phyloP scores from a whole-genome alignment of 495 filamentous ascomycete genomes.

The Niebla homalea region DNA sequence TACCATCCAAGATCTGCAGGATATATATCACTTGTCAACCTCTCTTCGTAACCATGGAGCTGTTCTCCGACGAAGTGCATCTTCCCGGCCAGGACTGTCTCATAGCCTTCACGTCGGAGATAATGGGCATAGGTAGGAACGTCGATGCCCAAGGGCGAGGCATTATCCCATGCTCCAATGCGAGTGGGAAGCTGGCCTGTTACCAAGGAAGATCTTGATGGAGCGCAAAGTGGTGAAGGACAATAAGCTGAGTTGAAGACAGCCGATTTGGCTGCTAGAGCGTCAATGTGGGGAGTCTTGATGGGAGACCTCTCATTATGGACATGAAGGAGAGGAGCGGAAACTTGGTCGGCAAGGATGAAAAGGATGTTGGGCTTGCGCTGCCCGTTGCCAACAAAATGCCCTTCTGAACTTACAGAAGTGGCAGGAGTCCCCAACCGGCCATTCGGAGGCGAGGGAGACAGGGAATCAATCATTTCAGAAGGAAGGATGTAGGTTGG shows the following conservation, averaged over 20 bases:
- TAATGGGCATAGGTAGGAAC: conserved; percentile 82
- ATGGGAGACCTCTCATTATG: conserved; percentile 70
- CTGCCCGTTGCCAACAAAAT: neutral
- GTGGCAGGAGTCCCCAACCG: neutral
- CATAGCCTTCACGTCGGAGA: conserved; percentile 68
- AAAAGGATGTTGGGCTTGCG: conserved; percentile 61
- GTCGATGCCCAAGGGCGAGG: conserved; percentile 57
- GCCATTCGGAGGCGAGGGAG: too few relatives aligned
- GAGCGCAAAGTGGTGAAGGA: conserved; percentile 77
- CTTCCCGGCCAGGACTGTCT: conserved; percentile 81
- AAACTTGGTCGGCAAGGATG: conserved; percentile 90
- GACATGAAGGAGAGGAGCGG: conserved; percentile 70
- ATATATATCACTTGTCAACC: conserved; percentile 85
- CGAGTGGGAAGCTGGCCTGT: conserved; percentile 75
- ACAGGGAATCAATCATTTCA: too few relatives aligned
- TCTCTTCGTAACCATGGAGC: conserved; percentile 77
- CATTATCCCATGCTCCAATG: conserved; percentile 82
- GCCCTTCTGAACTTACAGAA: neutral
- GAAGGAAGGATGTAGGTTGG: too few relatives aligned
- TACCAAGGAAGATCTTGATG: conserved; percentile 79
- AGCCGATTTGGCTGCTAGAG: conserved; percentile 61
- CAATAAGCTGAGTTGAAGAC: conserved; percentile 85
- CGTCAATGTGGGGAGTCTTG: conserved; percentile 74
- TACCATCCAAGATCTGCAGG: conserved; percentile 78
- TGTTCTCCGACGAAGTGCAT: conserved; percentile 95